Evolutionary conservation across 2,329 filamentous ascomycete species (phyloP), one percentile per base, ranked within the genome.

Genomic region (Phialemoniopsis sp.): DNA sequence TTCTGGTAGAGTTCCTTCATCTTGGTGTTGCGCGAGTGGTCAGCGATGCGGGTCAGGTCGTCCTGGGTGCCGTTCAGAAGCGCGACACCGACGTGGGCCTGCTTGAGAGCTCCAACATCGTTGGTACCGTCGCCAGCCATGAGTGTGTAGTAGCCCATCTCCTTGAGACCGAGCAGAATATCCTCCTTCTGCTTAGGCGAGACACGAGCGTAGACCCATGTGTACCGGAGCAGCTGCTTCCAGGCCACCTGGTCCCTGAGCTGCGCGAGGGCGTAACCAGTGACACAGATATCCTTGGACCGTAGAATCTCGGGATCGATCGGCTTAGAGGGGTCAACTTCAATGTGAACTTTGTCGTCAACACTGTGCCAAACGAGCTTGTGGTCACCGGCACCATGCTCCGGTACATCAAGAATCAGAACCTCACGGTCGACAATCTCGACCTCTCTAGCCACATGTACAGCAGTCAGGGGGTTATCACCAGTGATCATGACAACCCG

Each of bases 1-100:
- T 98, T 97, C 69, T 97, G 89, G 60, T 98, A 98, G 48, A 98
- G 80, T 49, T 96, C 90, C 75, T 96, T 97, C 87, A 98, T 94
- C 74, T 89, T 95, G 31, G 85, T 95, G 62, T 89, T 95, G 52
- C 93, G 85, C 55, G 86, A 84, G 64, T 98, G 90, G 57, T 97
- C 93, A 18, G 87, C 85, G 53, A 98, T 98, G 60, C 85, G 89
- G 41, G 82, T 84, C 39, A 98, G 76, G 59, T 97, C 93, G 16
- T 97, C 87, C 49, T 82, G 85, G 2, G 90, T 94, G 46, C 93
- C 93, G 63, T 98, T 98, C 51, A 98, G 80, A 36, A 98, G 80
- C 16, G 93, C 93, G 46, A 98, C 87, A 64, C 93, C 93, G 47
- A 98, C 89, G 58, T 98, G 93, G 31, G 93, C 93, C 67, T 98